Evolutionary conservation across 352 stramenopile species (phyloP).

Genomic region (Phytophthora fragariaefolia): DNA sequence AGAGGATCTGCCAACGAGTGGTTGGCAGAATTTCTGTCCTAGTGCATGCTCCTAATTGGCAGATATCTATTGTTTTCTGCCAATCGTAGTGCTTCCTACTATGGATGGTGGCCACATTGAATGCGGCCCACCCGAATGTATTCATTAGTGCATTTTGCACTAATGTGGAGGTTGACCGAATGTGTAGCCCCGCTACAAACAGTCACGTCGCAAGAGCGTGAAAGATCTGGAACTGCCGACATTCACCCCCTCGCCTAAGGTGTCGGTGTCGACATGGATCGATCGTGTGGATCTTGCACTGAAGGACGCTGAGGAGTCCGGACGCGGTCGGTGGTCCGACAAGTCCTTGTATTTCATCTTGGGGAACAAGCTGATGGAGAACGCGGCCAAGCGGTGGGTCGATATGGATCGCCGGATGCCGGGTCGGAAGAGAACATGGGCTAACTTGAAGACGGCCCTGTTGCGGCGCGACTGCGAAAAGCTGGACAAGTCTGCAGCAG

Average conservation of each 20-base stretch:
- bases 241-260: slow-evolving; percentile 1
- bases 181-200: too few relatives aligned
- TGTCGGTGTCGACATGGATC: slow-evolving; percentile 6
- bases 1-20: too few relatives aligned
- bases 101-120: too few relatives aligned
- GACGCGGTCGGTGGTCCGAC: slow-evolving; percentile 1
- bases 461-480: slow-evolving; percentile 1
- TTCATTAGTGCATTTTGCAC: too few relatives aligned
- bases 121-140: too few relatives aligned
- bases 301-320: not conserved
- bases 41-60: too few relatives aligned
- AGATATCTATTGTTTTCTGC: too few relatives aligned
- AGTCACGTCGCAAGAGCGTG: not conserved
- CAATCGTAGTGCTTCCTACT: too few relatives aligned
- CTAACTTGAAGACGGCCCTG: slow-evolving; percentile 1
- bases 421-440: not conserved
- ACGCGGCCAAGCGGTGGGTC: not conserved
- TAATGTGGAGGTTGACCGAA: too few relatives aligned
- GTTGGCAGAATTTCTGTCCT: too few relatives aligned
- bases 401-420: not conserved
- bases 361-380: slow-evolving; percentile 2
- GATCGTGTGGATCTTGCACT: not conserved
- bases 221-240: slow-evolving; percentile 9
- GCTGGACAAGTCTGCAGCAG: not conserved
- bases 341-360: slow-evolving; percentile 4